These are phyloP conservation scores for Geranium rotundifolium DNA, from an alignment of 345 rosid genomes.

Conservation along the genomic window DNA sequence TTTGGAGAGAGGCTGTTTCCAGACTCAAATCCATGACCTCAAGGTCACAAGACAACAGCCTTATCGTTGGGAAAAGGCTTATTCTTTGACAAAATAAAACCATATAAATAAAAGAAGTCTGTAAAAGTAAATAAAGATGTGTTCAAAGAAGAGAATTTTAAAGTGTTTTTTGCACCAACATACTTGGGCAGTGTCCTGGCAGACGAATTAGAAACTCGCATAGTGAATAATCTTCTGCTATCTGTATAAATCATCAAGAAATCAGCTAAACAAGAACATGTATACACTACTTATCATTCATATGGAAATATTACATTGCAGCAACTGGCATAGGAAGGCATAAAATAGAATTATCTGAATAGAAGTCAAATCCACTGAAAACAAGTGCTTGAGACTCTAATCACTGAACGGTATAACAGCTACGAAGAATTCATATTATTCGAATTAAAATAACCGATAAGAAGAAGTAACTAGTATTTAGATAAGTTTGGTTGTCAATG, in stretches of 20 bases:
- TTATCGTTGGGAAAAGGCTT: too few species aligned
- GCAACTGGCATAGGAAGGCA: too few species aligned
- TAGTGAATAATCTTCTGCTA: conserved; percentile 29
- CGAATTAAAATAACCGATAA: too few species aligned
- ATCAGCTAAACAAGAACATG: not conserved
- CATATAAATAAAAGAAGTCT: too few species aligned
- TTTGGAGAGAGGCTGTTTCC: too few species aligned
- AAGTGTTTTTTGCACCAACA: conserved; percentile 9
- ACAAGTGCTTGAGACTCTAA: not conserved
- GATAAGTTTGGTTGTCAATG: not conserved
- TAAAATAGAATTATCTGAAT: not conserved
- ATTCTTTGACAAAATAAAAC: too few species aligned
- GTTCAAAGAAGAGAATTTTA: too few species aligned
- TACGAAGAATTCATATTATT: not conserved
- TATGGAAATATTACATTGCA: too few species aligned
- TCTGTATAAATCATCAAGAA: conserved; percentile 32
- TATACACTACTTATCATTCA: not conserved
- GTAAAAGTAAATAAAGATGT: too few species aligned
- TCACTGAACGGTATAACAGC: not conserved
- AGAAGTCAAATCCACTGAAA: not conserved
- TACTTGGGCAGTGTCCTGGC: conserved; percentile 99
- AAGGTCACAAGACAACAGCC: too few species aligned
- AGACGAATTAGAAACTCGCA: conserved; percentile 92
- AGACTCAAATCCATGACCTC: too few species aligned
- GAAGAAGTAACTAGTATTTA: not conserved